phyloP scores from a whole-genome alignment of 192 early-diverging fungal genomes.

The Coemansia sp. region DNA sequence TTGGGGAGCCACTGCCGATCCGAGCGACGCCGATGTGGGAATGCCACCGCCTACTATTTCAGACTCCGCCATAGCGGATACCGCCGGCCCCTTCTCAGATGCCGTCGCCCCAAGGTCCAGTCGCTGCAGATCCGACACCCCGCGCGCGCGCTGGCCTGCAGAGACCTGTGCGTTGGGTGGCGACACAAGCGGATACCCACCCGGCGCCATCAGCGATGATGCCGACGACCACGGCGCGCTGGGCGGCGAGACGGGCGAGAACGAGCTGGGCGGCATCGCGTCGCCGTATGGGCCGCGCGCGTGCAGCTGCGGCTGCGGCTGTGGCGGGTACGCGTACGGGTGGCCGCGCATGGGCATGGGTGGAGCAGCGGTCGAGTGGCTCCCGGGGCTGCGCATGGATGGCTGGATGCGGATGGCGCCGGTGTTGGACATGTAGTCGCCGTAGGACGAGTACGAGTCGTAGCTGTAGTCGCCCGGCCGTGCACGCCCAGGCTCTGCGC shows the following conservation, averaged over 20 bases:
- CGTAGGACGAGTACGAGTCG: constrained; percentile 42
- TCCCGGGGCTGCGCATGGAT: constrained; percentile 2
- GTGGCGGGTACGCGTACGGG: too few relatives aligned
- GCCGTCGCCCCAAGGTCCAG: neutral
- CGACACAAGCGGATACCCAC: too few relatives aligned
- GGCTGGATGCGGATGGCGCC: constrained; percentile 35
- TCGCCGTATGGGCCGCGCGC: too few relatives aligned
- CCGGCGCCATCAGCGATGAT: too few relatives aligned
- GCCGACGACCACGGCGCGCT: too few relatives aligned
- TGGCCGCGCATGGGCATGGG: constrained; percentile 6
- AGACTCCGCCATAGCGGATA: neutral
- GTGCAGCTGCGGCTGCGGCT: too few relatives aligned
- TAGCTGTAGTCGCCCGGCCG: constrained; percentile 32
- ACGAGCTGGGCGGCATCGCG: too few relatives aligned
- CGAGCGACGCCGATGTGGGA: constrained; percentile 3
- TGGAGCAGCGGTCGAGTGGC: neutral
- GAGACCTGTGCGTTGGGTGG: too few relatives aligned
- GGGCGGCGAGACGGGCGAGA: too few relatives aligned
- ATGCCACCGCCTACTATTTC: neutral
- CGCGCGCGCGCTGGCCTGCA: too few relatives aligned
- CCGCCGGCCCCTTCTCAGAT: constrained; percentile 1
- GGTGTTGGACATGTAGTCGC: constrained; percentile 42
- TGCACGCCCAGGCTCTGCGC: constrained; percentile 15
- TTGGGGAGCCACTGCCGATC: constrained; percentile 49
- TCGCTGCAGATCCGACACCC: too few relatives aligned